Base-by-base conservation (phyloP, 2,329 filamentous ascomycete genomes). In the Orbilia ellipsospora region DNA sequence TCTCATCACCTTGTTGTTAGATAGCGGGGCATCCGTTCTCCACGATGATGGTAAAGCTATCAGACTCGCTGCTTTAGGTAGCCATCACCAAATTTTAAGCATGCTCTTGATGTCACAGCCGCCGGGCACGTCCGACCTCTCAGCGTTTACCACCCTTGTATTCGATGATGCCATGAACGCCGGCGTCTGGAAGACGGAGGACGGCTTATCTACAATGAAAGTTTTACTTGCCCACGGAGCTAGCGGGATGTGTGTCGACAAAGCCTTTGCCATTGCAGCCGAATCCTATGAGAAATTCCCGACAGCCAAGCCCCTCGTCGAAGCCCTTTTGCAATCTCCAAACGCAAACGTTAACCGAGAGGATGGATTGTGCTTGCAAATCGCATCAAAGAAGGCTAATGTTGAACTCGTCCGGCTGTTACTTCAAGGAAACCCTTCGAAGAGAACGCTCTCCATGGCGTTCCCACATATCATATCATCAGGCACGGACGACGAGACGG, bases 331-430 rank as follows among this genome's bases (percentile, higher is more conserved):
- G 12, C 48, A 61, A 42, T 64, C 72, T 16, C 51, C 72, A 2
- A 75, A 75, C 26, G 72, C 72, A 3, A 75, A 64, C 55, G 48
- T 75, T 8, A 75, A 75, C 18, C 72, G 72, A 15, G 72, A 75
- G 36, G 72, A 75, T 50, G 72, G 72, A 10, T 31, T 56, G 31
- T 75, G 72, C 31, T 36, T 75, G 2, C 65, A 75, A 12, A 56
- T 65, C 20, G 72, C 72, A 2, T 52, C 72, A 13, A 52, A 69
- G 48, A 75, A 69, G 15, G 72, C 72, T 0, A 75, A 75, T 18
- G 50, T 69, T 1, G 64, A 75, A 23, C 60, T 75, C 5, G 64
- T 75, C 13, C 26, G 51, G 26, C 31, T 75, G 1, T 48, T 75
- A 16, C 31, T 75, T 2, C 42, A 51, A 26, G 72, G 72, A 12